phyloP scores from a whole-genome alignment of 139 green algal species.

The Dunaliella primolecta region DNA sequence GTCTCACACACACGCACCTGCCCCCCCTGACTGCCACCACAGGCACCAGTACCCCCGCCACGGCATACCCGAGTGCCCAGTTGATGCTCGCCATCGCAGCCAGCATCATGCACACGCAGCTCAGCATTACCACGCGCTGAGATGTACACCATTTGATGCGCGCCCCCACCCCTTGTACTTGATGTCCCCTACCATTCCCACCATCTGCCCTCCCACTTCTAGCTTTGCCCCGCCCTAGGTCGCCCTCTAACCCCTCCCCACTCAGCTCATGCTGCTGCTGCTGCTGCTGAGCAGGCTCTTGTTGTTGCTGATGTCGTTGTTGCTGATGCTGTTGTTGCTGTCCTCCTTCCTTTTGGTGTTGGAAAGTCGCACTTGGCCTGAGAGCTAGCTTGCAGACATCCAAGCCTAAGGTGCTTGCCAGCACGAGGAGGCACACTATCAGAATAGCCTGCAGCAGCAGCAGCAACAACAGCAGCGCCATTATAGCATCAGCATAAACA shows the following conservation, averaged over 20 bases:
- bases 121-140: slow-evolving; percentile 25
- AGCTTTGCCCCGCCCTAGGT: no score
- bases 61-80: slow-evolving; percentile 45
- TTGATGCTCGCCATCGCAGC: slow-evolving; percentile 49
- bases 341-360: no score
- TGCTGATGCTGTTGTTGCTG: no score
- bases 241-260: no score
- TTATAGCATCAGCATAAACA: no score
- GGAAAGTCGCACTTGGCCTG: not conserved
- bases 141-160: not conserved
- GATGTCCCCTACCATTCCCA: no score
- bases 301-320: no score
- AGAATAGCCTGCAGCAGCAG: not conserved
- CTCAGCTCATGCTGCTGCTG: no score
- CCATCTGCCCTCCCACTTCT: no score
- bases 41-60: slow-evolving; percentile 25
- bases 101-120: slow-evolving; percentile 26
- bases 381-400: not conserved
- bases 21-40: slow-evolving; percentile 11
- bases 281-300: no score
- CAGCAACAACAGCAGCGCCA: no score
- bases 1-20: not conserved
- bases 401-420: not conserved
- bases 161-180: no score
- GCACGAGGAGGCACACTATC: not conserved